These are phyloP conservation scores for Wickerhamomyces sydowiorum DNA, from an alignment of 805 yeast species.

Conservation along the genomic window DNA sequence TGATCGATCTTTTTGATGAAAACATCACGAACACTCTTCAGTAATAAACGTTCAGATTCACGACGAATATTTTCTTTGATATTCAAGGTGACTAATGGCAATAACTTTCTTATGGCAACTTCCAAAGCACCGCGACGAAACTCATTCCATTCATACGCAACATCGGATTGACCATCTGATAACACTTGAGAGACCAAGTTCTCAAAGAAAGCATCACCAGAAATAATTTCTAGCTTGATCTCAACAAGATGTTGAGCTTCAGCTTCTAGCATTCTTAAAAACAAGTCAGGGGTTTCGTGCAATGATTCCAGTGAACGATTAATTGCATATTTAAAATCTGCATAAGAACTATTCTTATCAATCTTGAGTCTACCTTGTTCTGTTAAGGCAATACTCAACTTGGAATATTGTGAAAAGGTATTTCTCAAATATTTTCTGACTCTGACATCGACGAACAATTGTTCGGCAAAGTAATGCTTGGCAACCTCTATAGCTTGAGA, in stretches of 20 bases:
- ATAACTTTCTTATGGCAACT: constrained; percentile 59
- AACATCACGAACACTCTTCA: constrained; percentile 60
- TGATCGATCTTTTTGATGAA: constrained; percentile 77
- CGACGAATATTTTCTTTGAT: constrained; percentile 79
- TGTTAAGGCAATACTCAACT: constrained; percentile 69
- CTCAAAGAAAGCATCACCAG: constrained; percentile 33
- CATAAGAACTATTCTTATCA: constrained; percentile 73
- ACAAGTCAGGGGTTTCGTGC: constrained; percentile 68
- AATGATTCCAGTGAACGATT: constrained; percentile 77
- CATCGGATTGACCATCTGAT: constrained; percentile 74
- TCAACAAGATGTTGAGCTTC: constrained; percentile 71
- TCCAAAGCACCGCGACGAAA: constrained; percentile 64
- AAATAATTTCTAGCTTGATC: constrained; percentile 48
- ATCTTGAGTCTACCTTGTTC: constrained; percentile 79
- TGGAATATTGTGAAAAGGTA: constrained; percentile 58
- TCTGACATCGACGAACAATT: constrained; percentile 73
- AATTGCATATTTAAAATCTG: constrained; percentile 86
- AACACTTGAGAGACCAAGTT: constrained; percentile 49
- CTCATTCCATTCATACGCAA: constrained; percentile 76
- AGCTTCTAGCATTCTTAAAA: constrained; percentile 87
- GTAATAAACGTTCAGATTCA: constrained; percentile 66
- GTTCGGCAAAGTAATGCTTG: constrained; percentile 70
- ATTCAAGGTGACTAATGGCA: constrained; percentile 63
- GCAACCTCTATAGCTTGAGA: constrained; percentile 68
- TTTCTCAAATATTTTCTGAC: constrained; percentile 65